Base-by-base conservation (phyloP, 2,329 filamentous ascomycete species). In the Phyllosticta citribraziliensis region DNA sequence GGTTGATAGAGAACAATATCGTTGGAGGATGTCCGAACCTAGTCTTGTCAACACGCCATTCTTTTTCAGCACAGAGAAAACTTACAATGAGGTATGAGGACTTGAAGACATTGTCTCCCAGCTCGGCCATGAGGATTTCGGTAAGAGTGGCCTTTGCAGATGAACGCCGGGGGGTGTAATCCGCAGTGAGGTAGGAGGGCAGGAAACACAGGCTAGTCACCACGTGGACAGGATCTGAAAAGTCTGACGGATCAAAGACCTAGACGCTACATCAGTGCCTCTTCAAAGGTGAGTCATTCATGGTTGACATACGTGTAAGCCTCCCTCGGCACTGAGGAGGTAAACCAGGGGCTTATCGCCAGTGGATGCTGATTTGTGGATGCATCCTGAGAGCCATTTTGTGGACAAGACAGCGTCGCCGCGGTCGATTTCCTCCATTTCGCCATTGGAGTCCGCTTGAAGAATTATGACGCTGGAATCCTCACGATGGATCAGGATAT, bases 1-100 rank as follows among this genome's bases (percentile, higher is more conserved):
- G 93, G 91, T 70, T 94, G 86, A 71, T 97, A 99, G 54, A 97
- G 82, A 11, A 88, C 88, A 35, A 97, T 77, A 69, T 97, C 92
- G 65, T 96, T 88, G 63, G 84, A 87, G 10, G 83, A 81, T 56
- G 90, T 90, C 57, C 93, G 88, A 27, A 92, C 78, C 88, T 91
- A 65, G 47, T 47, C 56, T 17, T 11, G 35, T 58, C 35, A 60
- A 57, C n/a, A 24, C 25, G 24, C 2, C 2, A 2, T 19, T 27
- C 10, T 20, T 27, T 27, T 14, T 22, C 5, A 3, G 24, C 27
- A 30, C 5, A 3, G 14, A 47, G 25, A 19, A 5, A 20, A 73
- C 87, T 76, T 77, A 93, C 89, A 66, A 97, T 86, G 20, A 99
- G 78, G 71, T 96, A 90, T 6, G 93, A 91, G 2, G 82, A 84